A percentile compares a stretch with the other conserved stretches of the same genome.
Conservation (phyloP, 805 yeast genomes). For the Wickerhamiella kurtzmanii region DNA sequence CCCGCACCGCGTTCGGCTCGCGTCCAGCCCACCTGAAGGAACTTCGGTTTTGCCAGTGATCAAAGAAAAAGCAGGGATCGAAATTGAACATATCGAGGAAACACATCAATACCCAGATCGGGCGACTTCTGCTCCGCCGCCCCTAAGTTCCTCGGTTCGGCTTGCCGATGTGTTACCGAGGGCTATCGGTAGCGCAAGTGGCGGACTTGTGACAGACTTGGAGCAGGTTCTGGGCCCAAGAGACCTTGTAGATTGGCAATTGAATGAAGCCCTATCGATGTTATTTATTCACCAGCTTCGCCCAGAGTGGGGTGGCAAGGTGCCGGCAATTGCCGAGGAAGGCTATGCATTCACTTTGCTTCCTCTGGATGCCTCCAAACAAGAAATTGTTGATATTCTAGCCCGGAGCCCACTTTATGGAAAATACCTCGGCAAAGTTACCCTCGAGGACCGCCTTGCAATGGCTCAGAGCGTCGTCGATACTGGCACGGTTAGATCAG, state of each 20-base stretch:
- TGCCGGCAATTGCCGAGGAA: slow-evolving; percentile 14
- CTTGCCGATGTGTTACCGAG: neutral
- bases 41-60: neutral
- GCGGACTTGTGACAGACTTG: neutral
- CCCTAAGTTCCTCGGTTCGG: neutral
- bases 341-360: slow-evolving; percentile 37
- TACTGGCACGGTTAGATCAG: neutral
- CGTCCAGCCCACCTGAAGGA: neutral
- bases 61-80: neutral
- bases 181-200: neutral
- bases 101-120: no score
- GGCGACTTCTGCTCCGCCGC: no score
- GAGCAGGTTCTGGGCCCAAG: slow-evolving; percentile 30
- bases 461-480: slow-evolving; percentile 34
- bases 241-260: slow-evolving; percentile 53
- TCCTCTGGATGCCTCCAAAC: slow-evolving; percentile 35
- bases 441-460: slow-evolving; percentile 37
- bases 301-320: slow-evolving; percentile 37
- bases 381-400: slow-evolving; percentile 3
- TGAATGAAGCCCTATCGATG: slow-evolving; percentile 55
- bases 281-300: slow-evolving; percentile 38
- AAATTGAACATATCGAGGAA: neutral
- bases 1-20: neutral
- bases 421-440: slow-evolving; percentile 41
- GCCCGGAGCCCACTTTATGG: slow-evolving; percentile 32